Percentiles rank a stretch among this genome's conserved stretches.
These are phyloP conservation scores for Trypanosoma avium DNA, from an alignment of 208 protist species.

Conservation along the genomic window DNA sequence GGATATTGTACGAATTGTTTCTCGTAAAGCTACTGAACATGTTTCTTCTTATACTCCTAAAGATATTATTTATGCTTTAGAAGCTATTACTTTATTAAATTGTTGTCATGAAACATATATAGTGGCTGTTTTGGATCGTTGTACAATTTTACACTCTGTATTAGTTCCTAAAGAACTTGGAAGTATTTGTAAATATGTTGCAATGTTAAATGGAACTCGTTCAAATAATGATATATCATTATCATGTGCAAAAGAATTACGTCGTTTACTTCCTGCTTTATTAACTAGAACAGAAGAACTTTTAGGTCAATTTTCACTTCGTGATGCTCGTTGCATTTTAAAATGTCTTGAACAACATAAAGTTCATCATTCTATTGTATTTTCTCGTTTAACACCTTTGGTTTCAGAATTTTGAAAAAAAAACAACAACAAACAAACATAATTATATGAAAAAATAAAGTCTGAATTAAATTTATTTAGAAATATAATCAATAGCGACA, in stretches of 20 bases:
- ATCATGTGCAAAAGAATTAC: constrained; percentile 61
- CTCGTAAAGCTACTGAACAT: constrained; percentile 40
- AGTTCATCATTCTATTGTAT: constrained; percentile 78
- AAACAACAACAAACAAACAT: background rate
- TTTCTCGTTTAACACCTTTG: constrained; percentile 66
- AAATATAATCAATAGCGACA: background rate
- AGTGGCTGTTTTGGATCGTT: constrained; percentile 50
- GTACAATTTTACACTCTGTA: constrained; percentile 31
- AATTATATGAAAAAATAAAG: background rate
- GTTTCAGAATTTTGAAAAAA: constrained; percentile 24
- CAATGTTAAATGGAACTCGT: constrained; percentile 42
- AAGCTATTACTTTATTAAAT: constrained; percentile 55
- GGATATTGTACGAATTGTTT: constrained; percentile 49
- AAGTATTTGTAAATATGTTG: constrained; percentile 76
- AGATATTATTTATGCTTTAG: constrained; percentile 74
- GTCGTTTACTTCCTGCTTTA: constrained; percentile 57
- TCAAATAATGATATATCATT: constrained; percentile 35
- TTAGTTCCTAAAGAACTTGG: constrained; percentile 56
- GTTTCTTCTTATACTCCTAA: constrained; percentile 49
- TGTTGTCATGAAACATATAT: constrained; percentile 54
- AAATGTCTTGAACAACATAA: constrained; percentile 74
- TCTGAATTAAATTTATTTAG: background rate
- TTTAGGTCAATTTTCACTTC: constrained; percentile 61
- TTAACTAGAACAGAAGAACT: constrained; percentile 58
- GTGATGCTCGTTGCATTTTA: constrained; percentile 74